Conservation (phyloP, 352 stramenopile species). For the Globisporangium mamillatum region DNA sequence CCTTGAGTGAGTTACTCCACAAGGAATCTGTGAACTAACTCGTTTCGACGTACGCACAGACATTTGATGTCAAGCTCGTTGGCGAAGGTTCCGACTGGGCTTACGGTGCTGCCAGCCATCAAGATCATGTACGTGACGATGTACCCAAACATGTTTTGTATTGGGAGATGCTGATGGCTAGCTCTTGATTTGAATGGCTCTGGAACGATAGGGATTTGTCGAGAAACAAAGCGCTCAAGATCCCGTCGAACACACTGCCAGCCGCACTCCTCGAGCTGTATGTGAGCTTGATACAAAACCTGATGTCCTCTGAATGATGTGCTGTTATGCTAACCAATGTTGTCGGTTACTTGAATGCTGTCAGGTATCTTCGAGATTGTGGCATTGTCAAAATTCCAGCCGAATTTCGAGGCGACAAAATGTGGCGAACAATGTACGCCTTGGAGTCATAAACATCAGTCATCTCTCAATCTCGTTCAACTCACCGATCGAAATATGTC, state of each 20-base stretch:
- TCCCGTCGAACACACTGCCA: slow-evolving; percentile 19
- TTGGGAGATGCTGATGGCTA: too few relatives aligned
- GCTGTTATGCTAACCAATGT: neutral
- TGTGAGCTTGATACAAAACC: neutral
- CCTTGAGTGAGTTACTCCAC: neutral
- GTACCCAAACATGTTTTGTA: too few relatives aligned
- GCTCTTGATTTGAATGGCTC: neutral
- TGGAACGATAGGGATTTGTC: slow-evolving; percentile 12
- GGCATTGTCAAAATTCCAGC: slow-evolving; percentile 10
- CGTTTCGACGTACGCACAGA: neutral
- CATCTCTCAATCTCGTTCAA: too few relatives aligned
- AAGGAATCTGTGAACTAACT: neutral
- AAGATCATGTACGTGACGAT: slow-evolving; percentile 15
- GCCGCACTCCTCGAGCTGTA: slow-evolving; percentile 17
- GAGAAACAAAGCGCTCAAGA: slow-evolving; percentile 9
- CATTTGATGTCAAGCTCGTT: slow-evolving; percentile 10
- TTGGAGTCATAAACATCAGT: neutral
- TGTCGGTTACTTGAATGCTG: neutral
- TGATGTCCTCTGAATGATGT: neutral
- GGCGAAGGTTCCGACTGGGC: slow-evolving; percentile 5
- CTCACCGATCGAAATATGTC: neutral
- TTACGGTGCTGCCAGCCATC: slow-evolving; percentile 16
- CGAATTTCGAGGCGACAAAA: slow-evolving; percentile 20
- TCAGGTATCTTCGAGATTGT: slow-evolving; percentile 15
- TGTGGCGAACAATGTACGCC: slow-evolving; percentile 16